Evolutionary conservation across 306 rosid species (phyloP), one percentile per base, ranked within the genome.

Genomic region (Mimosa pudica): DNA sequence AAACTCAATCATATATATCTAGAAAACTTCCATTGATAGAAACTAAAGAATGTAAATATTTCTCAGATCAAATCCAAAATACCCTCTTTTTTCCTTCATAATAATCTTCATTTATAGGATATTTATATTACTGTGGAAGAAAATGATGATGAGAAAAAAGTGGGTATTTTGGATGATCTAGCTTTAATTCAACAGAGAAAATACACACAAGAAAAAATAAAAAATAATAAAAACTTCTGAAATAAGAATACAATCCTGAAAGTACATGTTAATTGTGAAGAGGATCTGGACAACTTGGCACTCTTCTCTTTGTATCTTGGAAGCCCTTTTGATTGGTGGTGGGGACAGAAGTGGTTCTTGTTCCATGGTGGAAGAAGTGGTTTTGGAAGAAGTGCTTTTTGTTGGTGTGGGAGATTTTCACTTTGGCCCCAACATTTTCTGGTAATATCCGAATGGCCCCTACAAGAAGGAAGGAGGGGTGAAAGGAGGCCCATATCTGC

Each of bases 261-360:
- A 57, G 63, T 18, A 84, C 84, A 80, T 74, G 85, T 88, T 85
- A 88, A 92, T 95, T 95, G 85, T 95, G 98, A 80, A 95, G 98
- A 87, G 97, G 95, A 95, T 95, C 98, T 82, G 98, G 98, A 85
- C 98, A 95, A 73, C 92, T 95, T 79, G 98, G 97, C 17, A 95
- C 92, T 82, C 77, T 86, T 87, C 98, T 84, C 85, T 95, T 92
- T 79, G 44, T 84, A n/a, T 90, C 94, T 48, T 83, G 86, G 48
- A 91, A 91, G 6, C 84, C 87, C 63, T 78, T 82, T 13, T 80
- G 81, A 10, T 3, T 81, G n/a, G 51, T 86, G 71, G 7, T 78
- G 8, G 51, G 66, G 77, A 17, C 80, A 16, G 76, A 79, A 4
- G 57, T 51, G 77, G 78, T 77, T 4, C 49, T 85, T 38, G 42